phyloP scores from a whole-genome alignment of 2,329 filamentous ascomycete genomes.

The Venturia oleaginea region DNA sequence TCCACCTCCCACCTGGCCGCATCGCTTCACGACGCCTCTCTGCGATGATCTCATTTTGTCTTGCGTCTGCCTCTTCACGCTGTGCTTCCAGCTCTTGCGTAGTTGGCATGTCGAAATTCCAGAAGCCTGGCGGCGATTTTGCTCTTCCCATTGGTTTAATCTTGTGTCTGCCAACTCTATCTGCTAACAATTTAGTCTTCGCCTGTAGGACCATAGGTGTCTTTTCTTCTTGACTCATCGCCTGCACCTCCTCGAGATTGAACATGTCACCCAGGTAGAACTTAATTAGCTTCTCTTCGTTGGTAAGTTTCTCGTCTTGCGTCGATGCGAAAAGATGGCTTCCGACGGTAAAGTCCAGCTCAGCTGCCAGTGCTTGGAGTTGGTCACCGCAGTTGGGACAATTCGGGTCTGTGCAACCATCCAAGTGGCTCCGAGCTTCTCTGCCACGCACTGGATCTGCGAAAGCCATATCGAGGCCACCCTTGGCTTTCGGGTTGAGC shows the following conservation, averaged over 20 bases:
- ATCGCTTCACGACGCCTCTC: slow-evolving; percentile 76
- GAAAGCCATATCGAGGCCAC: slow-evolving; percentile 64
- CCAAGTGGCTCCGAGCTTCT: slow-evolving; percentile 58
- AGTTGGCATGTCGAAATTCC: slow-evolving; percentile 79
- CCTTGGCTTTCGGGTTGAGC: slow-evolving; percentile 55
- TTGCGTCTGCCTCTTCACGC: slow-evolving; percentile 52
- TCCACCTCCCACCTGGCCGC: slow-evolving; percentile 64
- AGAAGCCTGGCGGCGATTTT: slow-evolving; percentile 76
- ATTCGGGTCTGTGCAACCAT: slow-evolving; percentile 63
- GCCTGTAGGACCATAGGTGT: slow-evolving; percentile 65
- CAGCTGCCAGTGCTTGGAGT: slow-evolving; percentile 56
- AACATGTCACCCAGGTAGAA: slow-evolving; percentile 44
- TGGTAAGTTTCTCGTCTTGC: slow-evolving; percentile 22
- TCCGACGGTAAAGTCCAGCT: slow-evolving; percentile 11
- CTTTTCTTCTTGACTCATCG: slow-evolving; percentile 52
- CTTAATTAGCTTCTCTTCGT: slow-evolving; percentile 37
- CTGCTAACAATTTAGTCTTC: slow-evolving; percentile 61
- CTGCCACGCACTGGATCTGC: slow-evolving; percentile 64
- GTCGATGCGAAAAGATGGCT: slow-evolving; percentile 13
- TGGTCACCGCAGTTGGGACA: slow-evolving; percentile 59
- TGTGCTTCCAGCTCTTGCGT: slow-evolving; percentile 71
- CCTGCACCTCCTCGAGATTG: slow-evolving; percentile 26
- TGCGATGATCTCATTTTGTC: slow-evolving; percentile 56
- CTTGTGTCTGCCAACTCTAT: slow-evolving; percentile 68
- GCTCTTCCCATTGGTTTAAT: slow-evolving; percentile 58